Percentiles rank a stretch among this genome's conserved stretches.
These are phyloP conservation scores for Betula pendula DNA, from an alignment of 306 rosid species.

Conservation along the genomic window DNA sequence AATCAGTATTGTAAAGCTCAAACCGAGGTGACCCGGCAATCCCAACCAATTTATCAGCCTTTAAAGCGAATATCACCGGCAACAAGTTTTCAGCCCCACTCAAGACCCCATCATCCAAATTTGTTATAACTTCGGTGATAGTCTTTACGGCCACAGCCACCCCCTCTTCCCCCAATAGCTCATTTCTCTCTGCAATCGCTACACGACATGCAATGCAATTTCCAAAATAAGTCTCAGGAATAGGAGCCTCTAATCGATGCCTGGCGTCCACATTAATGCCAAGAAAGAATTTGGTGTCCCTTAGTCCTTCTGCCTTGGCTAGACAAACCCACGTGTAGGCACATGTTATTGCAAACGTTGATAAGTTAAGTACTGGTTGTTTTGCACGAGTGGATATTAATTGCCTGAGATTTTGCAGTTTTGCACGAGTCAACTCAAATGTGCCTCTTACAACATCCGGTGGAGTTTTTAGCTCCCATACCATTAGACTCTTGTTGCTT, in stretches of 20 bases:
- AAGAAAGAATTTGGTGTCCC: slow-evolving; percentile 1
- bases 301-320: slow-evolving; percentile 29
- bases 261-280: slow-evolving; percentile 33
- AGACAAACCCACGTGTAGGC: slow-evolving; percentile 35
- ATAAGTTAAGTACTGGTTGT: slow-evolving; percentile 17
- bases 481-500: slow-evolving; percentile 26
- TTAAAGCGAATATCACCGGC: not conserved
- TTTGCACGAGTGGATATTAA: slow-evolving; percentile 11
- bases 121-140: slow-evolving; percentile 13
- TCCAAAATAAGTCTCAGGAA: slow-evolving; percentile 41
- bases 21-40: slow-evolving; percentile 51
- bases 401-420: slow-evolving; percentile 30
- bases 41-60: slow-evolving; percentile 9
- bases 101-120: slow-evolving; percentile 23
- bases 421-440: slow-evolving; percentile 28
- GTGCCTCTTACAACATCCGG: slow-evolving; percentile 35
- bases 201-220: slow-evolving; percentile 27
- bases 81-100: slow-evolving; percentile 19
- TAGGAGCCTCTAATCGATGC: slow-evolving; percentile 29
- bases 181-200: not conserved
- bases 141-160: slow-evolving; percentile 7
- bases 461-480: slow-evolving; percentile 18
- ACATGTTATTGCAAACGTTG: slow-evolving; percentile 32
- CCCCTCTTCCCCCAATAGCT: slow-evolving; percentile 21
- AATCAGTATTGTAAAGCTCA: slow-evolving; percentile 41